Percentiles rank a stretch among this genome's conserved stretches.
phyloP scores from a whole-genome alignment of 768 basidiomycete genomes.

The Podaxis rugospora region DNA sequence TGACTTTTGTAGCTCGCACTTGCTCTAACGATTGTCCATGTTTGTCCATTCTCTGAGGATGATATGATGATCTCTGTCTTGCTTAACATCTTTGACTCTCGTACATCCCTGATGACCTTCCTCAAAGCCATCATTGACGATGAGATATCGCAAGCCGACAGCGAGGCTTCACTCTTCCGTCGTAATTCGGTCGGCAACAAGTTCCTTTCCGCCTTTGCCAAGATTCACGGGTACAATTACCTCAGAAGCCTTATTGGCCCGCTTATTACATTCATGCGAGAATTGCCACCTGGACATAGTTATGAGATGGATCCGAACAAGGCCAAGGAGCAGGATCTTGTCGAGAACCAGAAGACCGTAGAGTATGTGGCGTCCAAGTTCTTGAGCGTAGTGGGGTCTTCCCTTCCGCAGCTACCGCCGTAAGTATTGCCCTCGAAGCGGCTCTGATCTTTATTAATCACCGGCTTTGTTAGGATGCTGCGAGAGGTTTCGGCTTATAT shows the following conservation, averaged over 20 bases:
- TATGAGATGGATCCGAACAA: constrained; percentile 77
- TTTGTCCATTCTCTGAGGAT: constrained; percentile 73
- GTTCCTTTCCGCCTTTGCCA: constrained; percentile 82
- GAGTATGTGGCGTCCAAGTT: constrained; percentile 73
- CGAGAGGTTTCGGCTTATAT: constrained; percentile 86
- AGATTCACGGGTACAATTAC: constrained; percentile 89
- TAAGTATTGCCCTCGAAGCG: constrained; percentile 31
- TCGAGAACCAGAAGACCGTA: constrained; percentile 66
- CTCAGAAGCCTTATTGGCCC: constrained; percentile 77
- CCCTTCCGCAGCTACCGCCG: constrained; percentile 69
- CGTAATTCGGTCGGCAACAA: constrained; percentile 86
- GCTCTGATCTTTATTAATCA: background rate
- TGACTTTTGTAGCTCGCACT: constrained; percentile 53
- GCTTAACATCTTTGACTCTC: constrained; percentile 81
- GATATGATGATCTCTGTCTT: constrained; percentile 84
- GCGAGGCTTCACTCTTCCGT: constrained; percentile 79
- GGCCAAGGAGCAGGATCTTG: constrained; percentile 52
- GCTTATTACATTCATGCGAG: constrained; percentile 68
- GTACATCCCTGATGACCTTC: constrained; percentile 63
- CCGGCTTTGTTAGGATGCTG: constrained; percentile 54
- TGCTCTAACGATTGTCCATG: constrained; percentile 83
- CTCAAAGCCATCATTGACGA: constrained; percentile 83
- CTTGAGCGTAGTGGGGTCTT: constrained; percentile 68
- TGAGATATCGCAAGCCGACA: constrained; percentile 81
- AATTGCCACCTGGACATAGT: constrained; percentile 66